Conservation (phyloP, 371 early-diverging fungal genomes). For the Apophysomyces ossiformis region DNA sequence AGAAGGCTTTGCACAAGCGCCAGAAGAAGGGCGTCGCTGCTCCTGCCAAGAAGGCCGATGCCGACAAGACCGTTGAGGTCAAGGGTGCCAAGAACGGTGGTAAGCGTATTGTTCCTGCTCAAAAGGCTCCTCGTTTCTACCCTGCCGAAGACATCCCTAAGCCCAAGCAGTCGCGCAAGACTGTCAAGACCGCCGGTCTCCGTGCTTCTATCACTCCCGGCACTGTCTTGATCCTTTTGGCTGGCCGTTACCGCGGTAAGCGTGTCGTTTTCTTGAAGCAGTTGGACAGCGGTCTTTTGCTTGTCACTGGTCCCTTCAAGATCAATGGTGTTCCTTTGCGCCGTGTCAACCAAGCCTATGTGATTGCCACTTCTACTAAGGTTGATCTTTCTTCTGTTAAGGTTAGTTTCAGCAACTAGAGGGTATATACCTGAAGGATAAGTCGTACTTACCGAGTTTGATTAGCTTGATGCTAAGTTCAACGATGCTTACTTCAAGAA, state of each 20-base stretch:
- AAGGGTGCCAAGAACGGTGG: slow-evolving; percentile 88
- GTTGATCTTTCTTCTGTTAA: slow-evolving; percentile 82
- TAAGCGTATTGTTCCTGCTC: slow-evolving; percentile 74
- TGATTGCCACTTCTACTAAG: slow-evolving; percentile 98
- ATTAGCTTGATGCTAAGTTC: slow-evolving; percentile 75
- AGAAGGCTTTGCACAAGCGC: slow-evolving; percentile 87
- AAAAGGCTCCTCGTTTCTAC: slow-evolving; percentile 83
- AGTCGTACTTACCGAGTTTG: not conserved
- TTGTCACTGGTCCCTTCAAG: slow-evolving; percentile 98
- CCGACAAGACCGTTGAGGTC: slow-evolving; percentile 75
- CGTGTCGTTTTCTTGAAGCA: slow-evolving; percentile 98
- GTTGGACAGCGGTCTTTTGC: slow-evolving; percentile 91
- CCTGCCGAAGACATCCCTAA: slow-evolving; percentile 84
- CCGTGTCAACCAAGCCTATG: slow-evolving; percentile 98
- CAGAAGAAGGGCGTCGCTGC: slow-evolving; percentile 62
- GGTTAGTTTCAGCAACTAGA: slow-evolving; percentile 39
- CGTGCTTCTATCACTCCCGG: slow-evolving; percentile 95
- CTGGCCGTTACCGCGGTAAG: slow-evolving; percentile 98
- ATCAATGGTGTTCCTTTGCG: slow-evolving; percentile 98
- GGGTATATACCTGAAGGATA: not conserved
- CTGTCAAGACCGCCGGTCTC: slow-evolving; percentile 72
- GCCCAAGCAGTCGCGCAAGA: slow-evolving; percentile 86
- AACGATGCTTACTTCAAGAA: slow-evolving; percentile 93
- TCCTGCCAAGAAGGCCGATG: slow-evolving; percentile 55
- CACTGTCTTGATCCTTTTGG: slow-evolving; percentile 95